Conservation (phyloP, 768 basidiomycete genomes). For the Hemileccinum rubropunctum region DNA sequence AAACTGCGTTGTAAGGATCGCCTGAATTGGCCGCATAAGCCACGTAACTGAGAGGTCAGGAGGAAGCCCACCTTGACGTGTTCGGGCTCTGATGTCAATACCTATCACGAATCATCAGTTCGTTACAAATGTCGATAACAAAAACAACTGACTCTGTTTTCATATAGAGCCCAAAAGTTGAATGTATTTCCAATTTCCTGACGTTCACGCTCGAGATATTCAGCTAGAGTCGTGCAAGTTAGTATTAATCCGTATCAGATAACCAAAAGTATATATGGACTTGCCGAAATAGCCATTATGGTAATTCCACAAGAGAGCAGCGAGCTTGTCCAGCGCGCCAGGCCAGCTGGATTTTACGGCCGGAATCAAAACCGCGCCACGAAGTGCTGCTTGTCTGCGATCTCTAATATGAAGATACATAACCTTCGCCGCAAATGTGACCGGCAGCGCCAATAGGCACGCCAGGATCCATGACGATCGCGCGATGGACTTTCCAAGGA, state of each 20-base stretch:
- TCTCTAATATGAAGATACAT: constrained; percentile 47
- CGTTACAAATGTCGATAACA: neutral
- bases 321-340: constrained; percentile 47
- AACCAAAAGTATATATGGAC: neutral
- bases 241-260: neutral
- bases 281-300: constrained; percentile 49
- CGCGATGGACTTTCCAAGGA: neutral
- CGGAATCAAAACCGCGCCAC: constrained; percentile 48
- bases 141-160: constrained; percentile 21
- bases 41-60: neutral
- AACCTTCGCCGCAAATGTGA: constrained; percentile 14
- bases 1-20: constrained; percentile 34
- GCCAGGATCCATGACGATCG: constrained; percentile 14
- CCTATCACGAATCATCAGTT: constrained; percentile 17
- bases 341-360: constrained; percentile 35
- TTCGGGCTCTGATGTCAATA: constrained; percentile 38
- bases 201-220: constrained; percentile 8
- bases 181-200: constrained; percentile 24
- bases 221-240: constrained; percentile 7
- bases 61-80: constrained; percentile 35
- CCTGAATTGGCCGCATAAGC: neutral
- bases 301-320: constrained; percentile 37
- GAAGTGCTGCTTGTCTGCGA: constrained; percentile 38
- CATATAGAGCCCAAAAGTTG: constrained; percentile 22
- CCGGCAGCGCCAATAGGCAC: constrained; percentile 26